Conservation (phyloP, 345 rosid species). For the Linum trigynum region DNA sequence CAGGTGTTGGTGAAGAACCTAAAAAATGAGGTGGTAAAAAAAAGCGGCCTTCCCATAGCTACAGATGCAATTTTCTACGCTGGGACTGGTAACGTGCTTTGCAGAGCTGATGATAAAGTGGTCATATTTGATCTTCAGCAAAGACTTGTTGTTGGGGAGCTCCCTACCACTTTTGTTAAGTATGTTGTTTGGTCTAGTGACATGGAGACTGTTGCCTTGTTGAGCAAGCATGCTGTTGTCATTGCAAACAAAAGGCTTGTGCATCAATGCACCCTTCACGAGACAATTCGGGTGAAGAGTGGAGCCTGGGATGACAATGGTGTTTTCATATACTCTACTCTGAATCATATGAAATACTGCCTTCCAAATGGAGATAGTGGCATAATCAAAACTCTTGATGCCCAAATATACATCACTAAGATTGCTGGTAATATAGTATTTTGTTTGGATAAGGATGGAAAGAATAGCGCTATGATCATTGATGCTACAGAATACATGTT, state of each 20-base stretch:
- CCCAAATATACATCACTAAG: slow-evolving; percentile 75
- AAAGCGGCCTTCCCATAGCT: slow-evolving; percentile 54
- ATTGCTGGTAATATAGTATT: slow-evolving; percentile 58
- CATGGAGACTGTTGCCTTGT: slow-evolving; percentile 88
- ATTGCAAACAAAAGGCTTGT: slow-evolving; percentile 78
- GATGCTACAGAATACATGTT: slow-evolving; percentile 87
- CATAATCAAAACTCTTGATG: slow-evolving; percentile 72
- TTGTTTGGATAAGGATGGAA: slow-evolving; percentile 86
- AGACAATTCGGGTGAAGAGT: slow-evolving; percentile 84
- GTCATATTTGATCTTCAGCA: slow-evolving; percentile 84
- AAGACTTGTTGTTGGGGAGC: slow-evolving; percentile 72
- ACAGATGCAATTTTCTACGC: slow-evolving; percentile 86
- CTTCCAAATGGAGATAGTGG: slow-evolving; percentile 93
- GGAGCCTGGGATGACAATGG: slow-evolving; percentile 97
- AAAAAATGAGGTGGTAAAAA: slow-evolving; percentile 76
- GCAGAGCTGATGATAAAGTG: slow-evolving; percentile 81
- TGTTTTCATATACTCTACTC: slow-evolving; percentile 79
- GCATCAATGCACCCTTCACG: slow-evolving; percentile 80
- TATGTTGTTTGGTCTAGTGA: slow-evolving; percentile 89
- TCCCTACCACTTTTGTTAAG: slow-evolving; percentile 68
- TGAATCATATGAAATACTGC: slow-evolving; percentile 87
- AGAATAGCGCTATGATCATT: slow-evolving; percentile 50
- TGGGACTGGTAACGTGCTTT: slow-evolving; percentile 79
- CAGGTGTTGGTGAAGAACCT: slow-evolving; percentile 75
- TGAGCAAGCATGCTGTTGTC: slow-evolving; percentile 84